Evolutionary conservation across 129 eudicot species (phyloP).

Genomic region (Flaveria bidentis): DNA sequence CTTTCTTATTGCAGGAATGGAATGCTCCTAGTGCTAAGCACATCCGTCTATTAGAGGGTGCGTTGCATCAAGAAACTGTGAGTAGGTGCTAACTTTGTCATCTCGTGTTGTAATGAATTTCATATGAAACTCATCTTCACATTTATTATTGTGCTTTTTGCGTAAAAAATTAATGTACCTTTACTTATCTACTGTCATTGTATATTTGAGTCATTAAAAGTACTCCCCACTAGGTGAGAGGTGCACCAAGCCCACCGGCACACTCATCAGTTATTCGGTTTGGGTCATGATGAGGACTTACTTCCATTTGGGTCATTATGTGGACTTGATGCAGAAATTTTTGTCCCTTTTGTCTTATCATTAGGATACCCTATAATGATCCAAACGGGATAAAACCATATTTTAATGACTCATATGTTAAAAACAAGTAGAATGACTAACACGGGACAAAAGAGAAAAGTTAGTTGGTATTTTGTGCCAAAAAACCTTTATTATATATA

Average conservation of each 20-base stretch:
- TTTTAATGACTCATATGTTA: neutral
- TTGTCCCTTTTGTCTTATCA: neutral
- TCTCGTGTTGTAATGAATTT: neutral
- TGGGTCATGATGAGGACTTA: neutral
- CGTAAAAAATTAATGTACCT: neutral
- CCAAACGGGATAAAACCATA: neutral
- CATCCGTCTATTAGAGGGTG: constrained; percentile 55
- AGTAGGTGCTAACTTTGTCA: constrained; percentile 46
- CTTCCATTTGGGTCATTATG: neutral
- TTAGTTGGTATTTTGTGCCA: neutral
- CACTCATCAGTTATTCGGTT: neutral
- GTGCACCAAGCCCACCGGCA: neutral
- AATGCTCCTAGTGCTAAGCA: constrained; percentile 82
- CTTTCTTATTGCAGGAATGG: constrained; percentile 68
- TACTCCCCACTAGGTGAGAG: neutral
- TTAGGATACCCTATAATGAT: neutral
- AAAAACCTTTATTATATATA: constrained; percentile 16
- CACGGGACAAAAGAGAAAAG: neutral
- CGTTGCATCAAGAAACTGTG: constrained; percentile 66
- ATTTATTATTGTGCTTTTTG: neutral
- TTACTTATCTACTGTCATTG: constrained; percentile 7
- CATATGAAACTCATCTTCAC: constrained; percentile 9
- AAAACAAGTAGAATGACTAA: neutral
- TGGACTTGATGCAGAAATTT: neutral
- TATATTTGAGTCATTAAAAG: neutral